Evolutionary conservation across 2,329 filamentous ascomycete species (phyloP).

Genomic region (Sphaerulina vaccinii): DNA sequence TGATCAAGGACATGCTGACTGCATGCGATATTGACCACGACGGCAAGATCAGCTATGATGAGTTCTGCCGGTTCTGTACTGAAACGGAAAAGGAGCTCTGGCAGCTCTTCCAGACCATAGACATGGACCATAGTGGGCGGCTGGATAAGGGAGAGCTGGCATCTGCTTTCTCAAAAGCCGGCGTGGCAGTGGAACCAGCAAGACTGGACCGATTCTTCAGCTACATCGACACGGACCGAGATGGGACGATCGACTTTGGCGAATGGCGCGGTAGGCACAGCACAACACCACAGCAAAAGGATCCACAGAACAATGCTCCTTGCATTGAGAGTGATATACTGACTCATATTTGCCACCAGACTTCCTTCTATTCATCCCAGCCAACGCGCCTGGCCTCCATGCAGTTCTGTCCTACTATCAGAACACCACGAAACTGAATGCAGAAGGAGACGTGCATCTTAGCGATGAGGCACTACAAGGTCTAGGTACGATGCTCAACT

Average conservation of each 20-base stretch:
- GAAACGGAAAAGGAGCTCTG: conserved; percentile 82
- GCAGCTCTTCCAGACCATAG: conserved; percentile 80
- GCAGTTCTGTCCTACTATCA: conserved; percentile 89
- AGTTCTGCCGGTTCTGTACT: conserved; percentile 86
- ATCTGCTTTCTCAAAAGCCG: conserved; percentile 72
- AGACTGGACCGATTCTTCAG: conserved; percentile 83
- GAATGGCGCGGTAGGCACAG: conserved; percentile 78
- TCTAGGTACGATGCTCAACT: conserved; percentile 76
- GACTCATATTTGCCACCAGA: conserved; percentile 51
- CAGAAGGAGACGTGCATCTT: conserved; percentile 90
- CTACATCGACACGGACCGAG: conserved; percentile 84
- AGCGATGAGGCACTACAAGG: conserved; percentile 88
- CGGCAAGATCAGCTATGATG: conserved; percentile 86
- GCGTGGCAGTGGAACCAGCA: conserved; percentile 72
- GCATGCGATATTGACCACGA: conserved; percentile 84
- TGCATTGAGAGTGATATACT: not conserved
- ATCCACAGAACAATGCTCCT: conserved; percentile 10
- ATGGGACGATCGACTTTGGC: conserved; percentile 82
- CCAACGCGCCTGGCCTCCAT: conserved; percentile 68
- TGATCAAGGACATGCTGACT: conserved; percentile 77
- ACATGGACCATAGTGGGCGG: conserved; percentile 79
- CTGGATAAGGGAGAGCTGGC: conserved; percentile 84
- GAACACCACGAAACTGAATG: conserved; percentile 81
- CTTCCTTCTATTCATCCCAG: conserved; percentile 85
- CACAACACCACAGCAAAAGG: conserved; percentile 6